phyloP scores from a whole-genome alignment of 2,329 filamentous ascomycete genomes.

The Sclerotinia spermophila region DNA sequence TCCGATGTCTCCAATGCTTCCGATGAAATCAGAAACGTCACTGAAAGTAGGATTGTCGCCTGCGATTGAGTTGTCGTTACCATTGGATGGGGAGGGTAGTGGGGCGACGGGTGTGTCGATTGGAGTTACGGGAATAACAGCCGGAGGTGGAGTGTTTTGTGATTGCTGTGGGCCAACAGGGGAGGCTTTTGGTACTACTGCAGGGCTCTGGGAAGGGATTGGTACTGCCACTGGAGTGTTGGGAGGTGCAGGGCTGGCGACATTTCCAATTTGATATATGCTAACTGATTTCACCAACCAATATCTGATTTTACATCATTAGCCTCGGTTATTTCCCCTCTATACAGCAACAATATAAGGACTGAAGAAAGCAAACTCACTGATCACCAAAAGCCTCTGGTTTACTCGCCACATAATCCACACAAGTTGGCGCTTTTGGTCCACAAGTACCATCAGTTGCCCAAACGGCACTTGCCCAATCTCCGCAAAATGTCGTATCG shows the following conservation, averaged over 20 bases:
- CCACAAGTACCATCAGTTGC: conserved; percentile 41
- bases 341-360: fast-evolving
- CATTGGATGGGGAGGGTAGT: too few species aligned
- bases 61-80: neutral
- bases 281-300: neutral
- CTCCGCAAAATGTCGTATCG: conserved; percentile 81
- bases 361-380: conserved; percentile 41
- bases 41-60: neutral
- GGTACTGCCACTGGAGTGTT: neutral
- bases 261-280: conserved; percentile 1
- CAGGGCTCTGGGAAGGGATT: neutral
- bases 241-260: neutral
- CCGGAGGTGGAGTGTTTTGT: neutral
- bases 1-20: neutral
- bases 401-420: conserved; percentile 67
- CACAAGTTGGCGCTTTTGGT: conserved; percentile 60
- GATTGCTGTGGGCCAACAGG: neutral
- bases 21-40: neutral
- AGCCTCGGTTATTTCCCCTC: neutral
- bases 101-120: neutral
- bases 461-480: conserved; percentile 67
- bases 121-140: neutral
- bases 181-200: neutral
- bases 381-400: conserved; percentile 66
- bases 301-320: neutral